Conservation (phyloP, 805 yeast genomes). For the Pichia scutulata region DNA sequence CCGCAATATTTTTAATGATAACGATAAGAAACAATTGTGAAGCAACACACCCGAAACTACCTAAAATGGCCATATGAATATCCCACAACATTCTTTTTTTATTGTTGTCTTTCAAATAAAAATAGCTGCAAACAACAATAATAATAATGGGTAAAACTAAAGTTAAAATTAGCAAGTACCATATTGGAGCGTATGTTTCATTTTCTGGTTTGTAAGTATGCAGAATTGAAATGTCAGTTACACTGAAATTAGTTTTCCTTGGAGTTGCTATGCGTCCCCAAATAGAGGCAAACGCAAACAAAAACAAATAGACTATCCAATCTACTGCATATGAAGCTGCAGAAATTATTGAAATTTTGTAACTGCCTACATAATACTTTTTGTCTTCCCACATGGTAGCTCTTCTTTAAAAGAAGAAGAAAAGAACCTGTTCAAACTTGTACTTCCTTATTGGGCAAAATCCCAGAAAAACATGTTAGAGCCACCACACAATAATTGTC, state of each 20-base stretch:
- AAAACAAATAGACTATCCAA: slow-evolving; percentile 23
- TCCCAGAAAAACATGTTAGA: not conserved
- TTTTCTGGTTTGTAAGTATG: slow-evolving; percentile 30
- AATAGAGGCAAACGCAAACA: slow-evolving; percentile 20
- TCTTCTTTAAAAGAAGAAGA: not conserved
- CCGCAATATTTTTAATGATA: slow-evolving; percentile 40
- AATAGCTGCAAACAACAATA: slow-evolving; percentile 17
- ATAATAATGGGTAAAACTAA: slow-evolving; percentile 29
- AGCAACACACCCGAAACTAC: slow-evolving; percentile 31
- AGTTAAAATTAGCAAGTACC: slow-evolving; percentile 25
- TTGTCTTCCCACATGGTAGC: not conserved
- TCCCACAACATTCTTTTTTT: slow-evolving; percentile 33
- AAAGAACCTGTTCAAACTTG: not conserved
- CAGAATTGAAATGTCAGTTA: slow-evolving; percentile 28
- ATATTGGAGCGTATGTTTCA: slow-evolving; percentile 27
- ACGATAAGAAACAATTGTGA: slow-evolving; percentile 33
- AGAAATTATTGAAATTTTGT: not conserved
- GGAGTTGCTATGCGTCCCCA: slow-evolving; percentile 32
- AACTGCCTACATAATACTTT: not conserved
- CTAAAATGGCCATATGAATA: slow-evolving; percentile 30
- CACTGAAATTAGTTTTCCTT: slow-evolving; percentile 33
- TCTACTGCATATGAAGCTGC: slow-evolving; percentile 25
- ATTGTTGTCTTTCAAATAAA: slow-evolving; percentile 9
- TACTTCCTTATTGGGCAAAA: not conserved
- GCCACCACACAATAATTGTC: not conserved